Evolutionary conservation across 225 moss, liverwort and hornwort genomes (phyloP), one percentile per base, ranked within the genome.

Genomic region (Polytrichum commune): DNA sequence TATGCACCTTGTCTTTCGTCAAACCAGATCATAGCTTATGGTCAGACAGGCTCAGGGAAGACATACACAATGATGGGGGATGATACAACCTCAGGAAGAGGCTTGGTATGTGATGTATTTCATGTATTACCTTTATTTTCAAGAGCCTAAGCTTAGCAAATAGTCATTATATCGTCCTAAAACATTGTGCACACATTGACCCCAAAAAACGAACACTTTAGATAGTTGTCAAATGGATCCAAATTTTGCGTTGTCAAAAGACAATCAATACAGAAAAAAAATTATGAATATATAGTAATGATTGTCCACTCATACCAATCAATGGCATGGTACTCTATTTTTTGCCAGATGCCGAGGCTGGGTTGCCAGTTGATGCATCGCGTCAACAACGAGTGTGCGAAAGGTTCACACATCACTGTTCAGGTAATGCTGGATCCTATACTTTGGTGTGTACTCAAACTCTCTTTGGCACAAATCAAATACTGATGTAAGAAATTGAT

Each of bases 61-160:
- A 89, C 85, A 46, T 89, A 89, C 33, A 89, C 89, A 1, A 89
- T 89, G 89, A 83, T 83, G 80, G 89, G 84, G 10, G 89, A 89
- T 70, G 84, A 71, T 9, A 81, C 86, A 27, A 54, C 54, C 69
- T 72, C 75, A 30, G 84, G 84, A 57, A 77, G 79, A 74, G 86
- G 84, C 67, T 79, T 89, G 73, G 84, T 89, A 76, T 79, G 89
- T 83, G 74, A 64, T 72, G 58, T 38, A 38, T 38, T 38, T 38
- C 38, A 38, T 29, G 28, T 26, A 19, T 53, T 19, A 60, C 2
- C 33, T 33, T 35, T 5, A 13, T 75, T 75, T 35, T 33, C 29
- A 23, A 20, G 32, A 54, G 46, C 16, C 16, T 35, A 16, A 46
- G 46, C 4, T 46, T 46, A 1, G 46, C 46, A 46, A 13, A 46